Conservation (phyloP, 176 grass and related monocot species). For the Avena atlantica region DNA sequence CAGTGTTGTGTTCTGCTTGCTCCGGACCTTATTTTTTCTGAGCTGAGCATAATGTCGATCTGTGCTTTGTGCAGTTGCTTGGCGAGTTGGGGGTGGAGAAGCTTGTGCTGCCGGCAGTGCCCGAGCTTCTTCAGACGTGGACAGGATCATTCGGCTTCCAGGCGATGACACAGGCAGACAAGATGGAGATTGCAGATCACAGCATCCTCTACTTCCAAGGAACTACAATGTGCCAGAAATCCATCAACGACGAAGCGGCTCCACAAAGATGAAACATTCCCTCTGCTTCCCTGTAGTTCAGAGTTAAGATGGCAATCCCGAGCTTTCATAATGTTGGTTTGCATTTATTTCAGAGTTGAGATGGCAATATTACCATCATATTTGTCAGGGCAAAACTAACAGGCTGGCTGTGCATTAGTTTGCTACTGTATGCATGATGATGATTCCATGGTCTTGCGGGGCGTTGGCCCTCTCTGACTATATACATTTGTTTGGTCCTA, state of each 20-base stretch:
- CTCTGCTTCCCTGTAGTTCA: neutral
- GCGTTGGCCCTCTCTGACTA: too few relatives aligned
- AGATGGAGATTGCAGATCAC: too few relatives aligned
- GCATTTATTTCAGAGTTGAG: neutral
- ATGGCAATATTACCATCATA: neutral
- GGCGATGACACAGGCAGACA: too few relatives aligned
- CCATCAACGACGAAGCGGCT: too few relatives aligned
- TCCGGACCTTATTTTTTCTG: neutral
- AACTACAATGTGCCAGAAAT: too few relatives aligned
- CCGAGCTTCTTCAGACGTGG: constrained; percentile 31
- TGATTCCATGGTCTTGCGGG: too few relatives aligned
- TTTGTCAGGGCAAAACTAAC: neutral
- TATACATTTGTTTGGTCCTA: too few relatives aligned
- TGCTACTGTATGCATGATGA: too few relatives aligned
- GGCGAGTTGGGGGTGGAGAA: constrained; percentile 31
- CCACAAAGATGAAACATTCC: too few relatives aligned
- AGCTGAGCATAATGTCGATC: neutral
- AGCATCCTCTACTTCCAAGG: too few relatives aligned
- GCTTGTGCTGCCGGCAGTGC: constrained; percentile 53
- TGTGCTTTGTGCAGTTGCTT: constrained; percentile 46
- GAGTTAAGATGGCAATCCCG: neutral
- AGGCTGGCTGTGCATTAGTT: neutral
- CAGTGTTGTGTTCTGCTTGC: neutral
- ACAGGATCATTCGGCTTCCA: too few relatives aligned
- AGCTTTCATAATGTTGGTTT: neutral